Evolutionary conservation across 164 flowering plant species (phyloP), one percentile per base, ranked within the genome.

Genomic region (Brasenia schreberi): DNA sequence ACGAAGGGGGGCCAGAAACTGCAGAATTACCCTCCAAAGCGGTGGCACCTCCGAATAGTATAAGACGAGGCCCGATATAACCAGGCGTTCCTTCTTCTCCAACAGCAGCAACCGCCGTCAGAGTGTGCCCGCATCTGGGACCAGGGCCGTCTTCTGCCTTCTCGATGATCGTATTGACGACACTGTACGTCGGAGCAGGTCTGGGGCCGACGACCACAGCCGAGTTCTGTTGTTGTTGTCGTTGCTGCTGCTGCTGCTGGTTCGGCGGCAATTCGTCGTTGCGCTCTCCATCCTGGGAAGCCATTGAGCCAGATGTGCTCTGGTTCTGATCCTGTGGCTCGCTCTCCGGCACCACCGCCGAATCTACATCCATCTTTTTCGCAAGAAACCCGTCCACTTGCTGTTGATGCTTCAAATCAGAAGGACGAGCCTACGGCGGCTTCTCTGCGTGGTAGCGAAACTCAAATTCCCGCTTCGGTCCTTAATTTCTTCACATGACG

Each of bases 81-180:
- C 89, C 96, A 2, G 92, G 84, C 23, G 79, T 74, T 14, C 99
- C 96, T 69, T 95, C 99, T 77, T 92, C 99, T 43, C 97, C 99
- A 39, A 95, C 92, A 0, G 99, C 90, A 4, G 94, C 88, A 12
- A 95, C 96, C 0, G 97, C 88, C 4, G 99, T 95, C 70, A 95
- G 75, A 23, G 99, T 95, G 69, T 95, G 99, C 17, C 99, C 99
- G 58, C 99, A 95, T 80, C 99, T 70, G 7, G 96, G 89, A 12
- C 99, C 99, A 1, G 99, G 91, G 12, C 99, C 97, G 43, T 95
- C 99, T 67, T 90, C 99, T 68, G 90, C 85, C 86, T 92, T 87
- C 79, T 95, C 99, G 12, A 90, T 74, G 17, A 88, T 64, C 3
- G 94, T 94, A 67, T 83, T 84, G 65, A 90, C 97, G 52, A 85